Conservation (phyloP, 495 filamentous ascomycete species). For the Penicillium cinerascens region DNA sequence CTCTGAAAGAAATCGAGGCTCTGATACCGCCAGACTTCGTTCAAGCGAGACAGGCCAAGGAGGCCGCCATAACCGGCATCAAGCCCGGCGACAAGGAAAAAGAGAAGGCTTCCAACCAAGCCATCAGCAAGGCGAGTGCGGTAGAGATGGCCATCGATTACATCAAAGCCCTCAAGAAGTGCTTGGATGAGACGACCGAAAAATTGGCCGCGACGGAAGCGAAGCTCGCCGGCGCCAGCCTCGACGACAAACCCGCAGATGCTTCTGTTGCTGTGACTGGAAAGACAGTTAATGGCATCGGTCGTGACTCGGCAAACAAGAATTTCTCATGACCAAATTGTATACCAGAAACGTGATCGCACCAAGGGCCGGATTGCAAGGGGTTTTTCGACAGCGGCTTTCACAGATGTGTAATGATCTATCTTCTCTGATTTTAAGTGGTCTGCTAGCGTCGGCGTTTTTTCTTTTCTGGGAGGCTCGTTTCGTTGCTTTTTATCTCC, state of each 20-base stretch:
- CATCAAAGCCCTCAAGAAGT: constrained; percentile 77
- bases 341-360: neutral
- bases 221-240: constrained; percentile 7
- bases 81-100: constrained; percentile 43
- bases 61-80: constrained; percentile 25
- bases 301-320: neutral
- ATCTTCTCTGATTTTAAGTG: neutral
- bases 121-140: constrained; percentile 89
- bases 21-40: constrained; percentile 62
- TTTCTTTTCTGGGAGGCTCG: constrained; percentile 3
- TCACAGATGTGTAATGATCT: constrained; percentile 8
- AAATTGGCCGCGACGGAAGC: constrained; percentile 63
- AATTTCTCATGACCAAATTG: neutral
- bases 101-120: constrained; percentile 47
- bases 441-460: constrained; percentile 19
- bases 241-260: neutral
- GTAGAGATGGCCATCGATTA: constrained; percentile 96
- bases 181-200: constrained; percentile 63
- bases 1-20: constrained; percentile 84
- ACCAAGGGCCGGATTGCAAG: neutral
- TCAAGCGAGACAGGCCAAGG: constrained; percentile 32
- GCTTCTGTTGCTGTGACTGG: neutral
- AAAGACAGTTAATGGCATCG: neutral
- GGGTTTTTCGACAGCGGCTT: neutral
- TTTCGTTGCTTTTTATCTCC: neutral